Conservation (phyloP, 2,329 filamentous ascomycete species). For the Apiospora rasikravindrae region DNA sequence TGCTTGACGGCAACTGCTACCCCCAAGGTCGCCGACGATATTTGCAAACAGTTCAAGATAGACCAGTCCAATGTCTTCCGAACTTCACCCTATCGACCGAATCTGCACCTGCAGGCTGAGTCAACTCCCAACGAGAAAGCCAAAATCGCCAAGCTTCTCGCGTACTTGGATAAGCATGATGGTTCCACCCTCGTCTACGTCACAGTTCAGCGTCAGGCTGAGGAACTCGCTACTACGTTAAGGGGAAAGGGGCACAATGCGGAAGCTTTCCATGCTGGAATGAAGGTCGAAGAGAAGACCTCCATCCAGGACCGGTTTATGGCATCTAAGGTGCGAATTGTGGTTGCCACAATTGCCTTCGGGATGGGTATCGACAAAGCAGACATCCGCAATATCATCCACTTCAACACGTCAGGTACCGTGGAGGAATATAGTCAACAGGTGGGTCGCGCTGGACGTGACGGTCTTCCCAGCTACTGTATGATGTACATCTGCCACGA, state of each 20-base stretch:
- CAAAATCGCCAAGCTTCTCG: conserved; percentile 50
- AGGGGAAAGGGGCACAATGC: conserved; percentile 45
- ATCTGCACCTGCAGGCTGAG: conserved; percentile 59
- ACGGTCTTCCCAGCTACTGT: conserved; percentile 59
- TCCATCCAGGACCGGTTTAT: conserved; percentile 58
- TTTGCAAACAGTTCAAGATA: conserved; percentile 59
- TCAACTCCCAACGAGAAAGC: conserved; percentile 47
- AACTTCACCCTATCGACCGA: conserved; percentile 64
- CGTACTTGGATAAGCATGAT: conserved; percentile 54
- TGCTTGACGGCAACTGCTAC: conserved; percentile 67
- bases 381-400: conserved; percentile 59
- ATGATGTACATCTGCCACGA: conserved; percentile 62
- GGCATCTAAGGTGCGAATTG: conserved; percentile 48
- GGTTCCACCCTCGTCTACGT: conserved; percentile 67
- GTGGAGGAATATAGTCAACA: conserved; percentile 64
- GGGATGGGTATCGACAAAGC: conserved; percentile 66
- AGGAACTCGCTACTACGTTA: conserved; percentile 47
- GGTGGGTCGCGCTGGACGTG: conserved; percentile 60
- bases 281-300: conserved; percentile 50
- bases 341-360: conserved; percentile 63
- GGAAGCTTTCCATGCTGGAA: conserved; percentile 55
- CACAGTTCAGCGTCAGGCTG: conserved; percentile 60
- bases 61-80: conserved; percentile 56
- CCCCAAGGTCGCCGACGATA: conserved; percentile 58
- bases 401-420: conserved; percentile 56